Evolutionary conservation across 1,139 yeast species (phyloP), one percentile per base, ranked within the genome.

Genomic region (Debaryomycetaceae sp.): DNA sequence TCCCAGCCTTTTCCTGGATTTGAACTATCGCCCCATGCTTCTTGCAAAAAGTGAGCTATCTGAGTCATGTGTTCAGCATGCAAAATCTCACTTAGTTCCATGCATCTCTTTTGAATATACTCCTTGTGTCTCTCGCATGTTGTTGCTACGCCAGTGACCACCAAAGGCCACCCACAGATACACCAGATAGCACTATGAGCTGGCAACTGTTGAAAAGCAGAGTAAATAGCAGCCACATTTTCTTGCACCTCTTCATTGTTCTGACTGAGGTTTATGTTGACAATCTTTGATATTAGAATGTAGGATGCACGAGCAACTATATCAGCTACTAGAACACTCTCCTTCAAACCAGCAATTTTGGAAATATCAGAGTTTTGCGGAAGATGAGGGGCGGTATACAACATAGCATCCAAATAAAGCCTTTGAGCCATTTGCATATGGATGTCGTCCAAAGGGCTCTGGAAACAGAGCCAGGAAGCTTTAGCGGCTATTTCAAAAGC

Each of bases 401-500:
- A 13, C 37, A 34, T 9, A 6, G 36, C 35, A 6, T 13, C 27
- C 11, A 36, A 24, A 14, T 31, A 31, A 6, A 41, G 22, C 6
- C 37, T 20, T 14, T 24, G 13, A 8, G 43, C 43, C 22, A 41
- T 13, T 29, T 17, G 9, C 33, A 8, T 38, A 22, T 22, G 20
- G 4, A n/a, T 9, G 6, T 41, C 24, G 37, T 37, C 33, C 17
- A 41, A 33, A 5, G 43, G 43, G n/a, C 37, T 31, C 23, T 41
- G 37, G 37, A 41, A 41, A 22, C 24, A 22, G 8, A 74, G 46
- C 66, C 73, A 75, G 0, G 70, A 58, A 3, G 70, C 57, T 47
- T 75, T 75, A 20, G 74, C 67, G 8, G 64, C 55, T 7, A 68
- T 55, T 45, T 73, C 78, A 50, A 63, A 68, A 36, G 68, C 61